Percentiles rank a stretch among this genome's conserved stretches.
These are phyloP conservation scores for Alloteropsis angusta DNA, from an alignment of 202 grass and related monocot genomes.

Conservation along the genomic window DNA sequence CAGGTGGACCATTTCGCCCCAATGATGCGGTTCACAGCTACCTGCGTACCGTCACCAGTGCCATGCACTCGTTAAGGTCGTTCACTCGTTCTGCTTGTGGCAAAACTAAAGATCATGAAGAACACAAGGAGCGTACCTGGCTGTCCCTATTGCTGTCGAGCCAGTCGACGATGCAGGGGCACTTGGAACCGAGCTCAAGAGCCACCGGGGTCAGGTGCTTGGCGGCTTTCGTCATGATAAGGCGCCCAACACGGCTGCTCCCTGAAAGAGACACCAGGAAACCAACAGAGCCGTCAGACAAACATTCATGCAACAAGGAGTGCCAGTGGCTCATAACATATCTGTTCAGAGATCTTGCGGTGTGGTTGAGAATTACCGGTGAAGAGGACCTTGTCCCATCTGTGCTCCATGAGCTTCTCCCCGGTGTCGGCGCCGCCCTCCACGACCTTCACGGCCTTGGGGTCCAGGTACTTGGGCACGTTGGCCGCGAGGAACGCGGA, in stretches of 20 bases:
- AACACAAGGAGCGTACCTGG: constrained; percentile 15
- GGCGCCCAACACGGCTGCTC: constrained; percentile 42
- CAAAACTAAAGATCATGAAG: not conserved
- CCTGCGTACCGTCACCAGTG: not conserved
- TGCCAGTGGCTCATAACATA: not conserved
- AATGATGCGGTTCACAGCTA: constrained; percentile 53
- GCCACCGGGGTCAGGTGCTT: constrained; percentile 70
- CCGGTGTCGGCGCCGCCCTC: constrained; percentile 45
- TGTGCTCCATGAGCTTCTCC: constrained; percentile 58
- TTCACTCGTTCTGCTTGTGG: not conserved
- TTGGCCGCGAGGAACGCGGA: constrained; percentile 47
- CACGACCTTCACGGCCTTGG: constrained; percentile 60
- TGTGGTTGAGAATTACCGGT: constrained; percentile 32
- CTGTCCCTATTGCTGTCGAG: constrained; percentile 42
- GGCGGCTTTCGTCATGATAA: constrained; percentile 69
- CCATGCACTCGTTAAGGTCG: not conserved
- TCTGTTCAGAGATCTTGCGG: not conserved
- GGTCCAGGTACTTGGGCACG: constrained; percentile 58
- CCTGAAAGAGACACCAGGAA: constrained; percentile 25
- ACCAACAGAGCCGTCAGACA: not conserved
- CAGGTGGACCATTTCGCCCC: constrained; percentile 79
- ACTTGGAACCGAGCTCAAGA: constrained; percentile 78
- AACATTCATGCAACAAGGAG: not conserved
- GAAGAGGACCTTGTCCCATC: constrained; percentile 94
- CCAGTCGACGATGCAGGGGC: constrained; percentile 75